Evolutionary conservation across 371 early-diverging fungal genomes (phyloP).

Genomic region (Capniomyces stellatus): DNA sequence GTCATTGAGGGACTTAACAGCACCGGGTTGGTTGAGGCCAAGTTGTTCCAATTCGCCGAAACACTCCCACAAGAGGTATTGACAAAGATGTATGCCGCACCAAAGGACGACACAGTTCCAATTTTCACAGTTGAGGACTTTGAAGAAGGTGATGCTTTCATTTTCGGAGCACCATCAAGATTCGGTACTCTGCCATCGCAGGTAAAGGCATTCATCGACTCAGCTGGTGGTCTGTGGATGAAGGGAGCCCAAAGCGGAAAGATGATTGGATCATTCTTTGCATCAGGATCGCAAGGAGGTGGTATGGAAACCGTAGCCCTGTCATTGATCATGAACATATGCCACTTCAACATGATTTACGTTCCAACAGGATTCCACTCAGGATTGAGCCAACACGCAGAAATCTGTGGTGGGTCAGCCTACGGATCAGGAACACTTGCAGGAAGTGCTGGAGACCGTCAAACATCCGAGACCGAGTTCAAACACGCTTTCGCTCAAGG

Average conservation of each 20-base stretch:
- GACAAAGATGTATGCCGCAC: constrained; percentile 43
- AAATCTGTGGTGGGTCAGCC: constrained; percentile 35
- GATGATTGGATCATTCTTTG: constrained; percentile 45
- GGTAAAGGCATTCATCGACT: constrained; percentile 38
- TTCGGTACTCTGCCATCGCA: constrained; percentile 51
- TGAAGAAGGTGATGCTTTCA: constrained; percentile 42
- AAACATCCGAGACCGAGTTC: constrained; percentile 35
- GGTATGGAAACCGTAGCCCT: constrained; percentile 59
- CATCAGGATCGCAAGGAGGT: constrained; percentile 45
- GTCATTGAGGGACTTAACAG: constrained; percentile 39
- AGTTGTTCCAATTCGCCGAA: constrained; percentile 6
- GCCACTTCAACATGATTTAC: constrained; percentile 53
- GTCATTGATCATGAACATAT: constrained; percentile 43
- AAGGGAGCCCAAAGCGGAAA: constrained; percentile 38
- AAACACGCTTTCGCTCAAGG: constrained; percentile 37
- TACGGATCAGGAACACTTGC: constrained; percentile 50
- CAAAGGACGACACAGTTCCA: constrained; percentile 35
- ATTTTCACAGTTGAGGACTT: constrained; percentile 32
- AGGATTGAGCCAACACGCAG: constrained; percentile 23
- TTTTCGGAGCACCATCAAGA: constrained; percentile 56
- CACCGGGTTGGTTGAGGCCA: constrained; percentile 28
- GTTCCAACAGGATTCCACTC: constrained; percentile 44
- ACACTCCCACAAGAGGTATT: constrained; percentile 21
- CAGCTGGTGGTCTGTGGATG: constrained; percentile 52
- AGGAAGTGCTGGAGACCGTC: constrained; percentile 44